Evolutionary conservation across 2,329 filamentous ascomycete genomes (phyloP).

Genomic region (Zymoseptoria tritici): DNA sequence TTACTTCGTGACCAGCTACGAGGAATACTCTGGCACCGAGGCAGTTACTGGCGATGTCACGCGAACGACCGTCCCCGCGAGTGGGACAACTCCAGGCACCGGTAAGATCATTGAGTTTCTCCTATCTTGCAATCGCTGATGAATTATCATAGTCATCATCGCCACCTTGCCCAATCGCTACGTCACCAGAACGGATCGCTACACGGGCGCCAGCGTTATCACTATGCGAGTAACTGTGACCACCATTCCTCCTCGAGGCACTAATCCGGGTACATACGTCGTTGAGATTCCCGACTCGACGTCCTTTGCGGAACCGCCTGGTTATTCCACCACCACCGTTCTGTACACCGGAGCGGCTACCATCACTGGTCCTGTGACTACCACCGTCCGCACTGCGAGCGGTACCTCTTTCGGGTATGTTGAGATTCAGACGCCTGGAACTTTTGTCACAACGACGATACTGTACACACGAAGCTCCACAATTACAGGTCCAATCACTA

Average conservation of each 20-base stretch:
- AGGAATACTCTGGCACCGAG: conserved; percentile 5
- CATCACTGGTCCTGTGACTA: conserved; percentile 1
- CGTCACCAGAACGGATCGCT: neutral
- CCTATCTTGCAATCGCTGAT: neutral
- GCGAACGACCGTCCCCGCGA: conserved; percentile 1
- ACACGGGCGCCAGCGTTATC: conserved; percentile 7
- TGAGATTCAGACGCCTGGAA: conserved; percentile 3
- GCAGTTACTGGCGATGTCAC: conserved; percentile 4
- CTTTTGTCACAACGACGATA: conserved; percentile 1
- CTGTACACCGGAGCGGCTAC: neutral
- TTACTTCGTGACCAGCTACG: neutral
- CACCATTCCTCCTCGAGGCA: conserved; percentile 1
- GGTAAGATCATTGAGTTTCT: neutral
- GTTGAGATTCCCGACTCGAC: conserved; percentile 8
- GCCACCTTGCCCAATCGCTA: neutral
- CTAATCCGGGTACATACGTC: conserved; percentile 2
- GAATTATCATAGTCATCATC: neutral
- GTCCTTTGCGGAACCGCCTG: neutral
- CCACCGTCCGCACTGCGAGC: conserved; percentile 1
- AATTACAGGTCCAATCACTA: conserved; percentile 1
- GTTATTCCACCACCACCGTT: conserved; percentile 3
- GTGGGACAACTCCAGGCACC: conserved; percentile 3
- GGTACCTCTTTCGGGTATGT: neutral
- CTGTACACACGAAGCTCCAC: conserved; percentile 3
- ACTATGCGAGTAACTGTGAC: conserved; percentile 4